Conservation (phyloP, 2,329 filamentous ascomycete genomes). For the Paraphoma chrysanthemicola region DNA sequence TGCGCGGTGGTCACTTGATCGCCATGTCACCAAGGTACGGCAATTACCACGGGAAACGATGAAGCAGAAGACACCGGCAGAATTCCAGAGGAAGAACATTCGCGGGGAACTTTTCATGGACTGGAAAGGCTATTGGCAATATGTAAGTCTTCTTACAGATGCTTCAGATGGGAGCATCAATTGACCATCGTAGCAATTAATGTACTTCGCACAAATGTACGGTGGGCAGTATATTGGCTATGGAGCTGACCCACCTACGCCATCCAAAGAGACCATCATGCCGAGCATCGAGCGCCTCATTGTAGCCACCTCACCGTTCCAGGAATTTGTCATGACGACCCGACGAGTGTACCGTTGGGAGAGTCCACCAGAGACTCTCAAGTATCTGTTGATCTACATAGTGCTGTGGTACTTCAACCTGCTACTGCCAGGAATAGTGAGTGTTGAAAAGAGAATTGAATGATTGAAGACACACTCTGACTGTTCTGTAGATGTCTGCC, state of each 20-base stretch:
- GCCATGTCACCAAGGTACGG: constrained; percentile 45
- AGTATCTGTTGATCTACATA: constrained; percentile 35
- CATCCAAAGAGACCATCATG: constrained; percentile 42
- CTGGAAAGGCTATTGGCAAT: constrained; percentile 36
- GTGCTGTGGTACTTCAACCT: constrained; percentile 35
- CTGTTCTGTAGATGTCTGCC: constrained; percentile 22
- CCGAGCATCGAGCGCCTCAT: constrained; percentile 47
- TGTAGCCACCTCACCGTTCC: constrained; percentile 46
- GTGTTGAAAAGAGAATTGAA: constrained; percentile 1
- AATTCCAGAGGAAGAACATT: constrained; percentile 31
- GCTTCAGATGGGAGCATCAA: not conserved
- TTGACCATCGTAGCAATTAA: constrained; percentile 32
- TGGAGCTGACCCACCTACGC: constrained; percentile 33
- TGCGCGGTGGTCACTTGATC: constrained; percentile 46
- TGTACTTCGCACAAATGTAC: constrained; percentile 39
- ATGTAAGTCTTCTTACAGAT: constrained; percentile 29
- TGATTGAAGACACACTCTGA: too few species aligned
- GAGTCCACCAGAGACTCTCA: constrained; percentile 33
- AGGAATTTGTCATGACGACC: constrained; percentile 43
- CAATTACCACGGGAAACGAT: constrained; percentile 28
- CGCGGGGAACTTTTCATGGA: constrained; percentile 25
- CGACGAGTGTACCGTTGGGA: constrained; percentile 49
- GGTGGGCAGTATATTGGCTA: constrained; percentile 49
- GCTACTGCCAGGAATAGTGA: constrained; percentile 34
- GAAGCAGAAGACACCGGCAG: constrained; percentile 22